Evolutionary conservation across 2,329 filamentous ascomycete species (phyloP).

Genomic region (Cercospora sp.): DNA sequence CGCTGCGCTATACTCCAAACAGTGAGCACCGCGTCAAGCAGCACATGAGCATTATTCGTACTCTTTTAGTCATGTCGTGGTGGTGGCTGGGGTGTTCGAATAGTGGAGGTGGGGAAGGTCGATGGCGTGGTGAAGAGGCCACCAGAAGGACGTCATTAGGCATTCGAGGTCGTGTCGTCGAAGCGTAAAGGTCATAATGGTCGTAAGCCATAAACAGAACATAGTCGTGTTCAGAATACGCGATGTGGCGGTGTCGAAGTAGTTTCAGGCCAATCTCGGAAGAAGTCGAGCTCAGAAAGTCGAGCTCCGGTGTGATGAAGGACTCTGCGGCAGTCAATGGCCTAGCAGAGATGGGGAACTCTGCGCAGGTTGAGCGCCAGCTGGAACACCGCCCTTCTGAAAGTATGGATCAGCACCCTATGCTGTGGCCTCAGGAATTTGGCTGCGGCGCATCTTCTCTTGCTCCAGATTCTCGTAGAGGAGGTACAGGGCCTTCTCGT

Average conservation of each 20-base stretch:
- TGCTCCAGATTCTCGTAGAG: constrained; percentile 98
- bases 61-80: constrained; percentile 17
- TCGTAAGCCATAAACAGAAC: constrained; percentile 33
- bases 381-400: constrained; percentile 6
- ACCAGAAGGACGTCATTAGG: constrained; percentile 26
- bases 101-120: constrained; percentile 9
- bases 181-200: constrained; percentile 34
- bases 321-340: constrained; percentile 11
- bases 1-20: constrained; percentile 21
- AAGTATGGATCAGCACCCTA: constrained; percentile 33
- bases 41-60: constrained; percentile 21
- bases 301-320: background rate
- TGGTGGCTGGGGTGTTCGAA: constrained; percentile 15
- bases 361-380: constrained; percentile 1
- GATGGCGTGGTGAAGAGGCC: constrained; percentile 17
- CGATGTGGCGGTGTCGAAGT: constrained; percentile 11
- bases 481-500: constrained; percentile 93
- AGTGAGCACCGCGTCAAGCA: constrained; percentile 3
- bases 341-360: constrained; percentile 20
- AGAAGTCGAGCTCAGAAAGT: background rate
- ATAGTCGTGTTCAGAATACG: constrained; percentile 21
- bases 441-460: constrained; percentile 97
- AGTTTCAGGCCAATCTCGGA: background rate
- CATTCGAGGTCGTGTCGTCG: constrained; percentile 31
- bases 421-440: constrained; percentile 55